Conservation (phyloP, 805 yeast species). For the Clavispora vitiphila region DNA sequence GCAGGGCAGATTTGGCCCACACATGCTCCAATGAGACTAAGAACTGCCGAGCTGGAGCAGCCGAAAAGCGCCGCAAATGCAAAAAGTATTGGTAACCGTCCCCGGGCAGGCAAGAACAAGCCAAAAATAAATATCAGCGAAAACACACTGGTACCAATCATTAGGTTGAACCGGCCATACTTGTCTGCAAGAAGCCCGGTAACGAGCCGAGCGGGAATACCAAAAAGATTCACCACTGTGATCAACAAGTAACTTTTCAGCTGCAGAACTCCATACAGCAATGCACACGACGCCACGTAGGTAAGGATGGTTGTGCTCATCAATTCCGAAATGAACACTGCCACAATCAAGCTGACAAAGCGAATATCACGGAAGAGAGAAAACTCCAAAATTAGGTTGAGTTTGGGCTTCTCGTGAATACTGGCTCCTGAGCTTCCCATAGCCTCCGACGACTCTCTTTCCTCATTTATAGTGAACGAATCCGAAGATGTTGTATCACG, state of each 20-base stretch:
- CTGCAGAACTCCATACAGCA: slow-evolving; percentile 42
- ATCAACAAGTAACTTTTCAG: slow-evolving; percentile 42
- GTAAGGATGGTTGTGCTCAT: slow-evolving; percentile 45
- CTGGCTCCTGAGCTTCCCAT: neutral
- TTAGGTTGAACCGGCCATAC: slow-evolving; percentile 50
- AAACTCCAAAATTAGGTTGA: slow-evolving; percentile 17
- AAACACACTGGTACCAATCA: slow-evolving; percentile 26
- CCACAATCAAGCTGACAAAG: slow-evolving; percentile 38
- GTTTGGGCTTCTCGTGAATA: neutral
- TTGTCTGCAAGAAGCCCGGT: slow-evolving; percentile 29
- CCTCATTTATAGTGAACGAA: neutral
- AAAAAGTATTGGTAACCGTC: slow-evolving; percentile 9
- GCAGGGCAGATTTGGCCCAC: slow-evolving; percentile 8
- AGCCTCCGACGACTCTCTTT: neutral
- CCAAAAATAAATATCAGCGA: slow-evolving; percentile 31
- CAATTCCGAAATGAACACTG: slow-evolving; percentile 42
- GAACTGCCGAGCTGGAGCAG: slow-evolving; percentile 3
- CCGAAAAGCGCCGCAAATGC: slow-evolving; percentile 5
- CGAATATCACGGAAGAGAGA: slow-evolving; percentile 38
- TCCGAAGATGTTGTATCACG: too few species aligned
- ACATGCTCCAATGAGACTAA: slow-evolving; percentile 6
- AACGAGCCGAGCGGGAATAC: slow-evolving; percentile 31
- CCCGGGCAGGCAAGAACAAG: slow-evolving; percentile 24
- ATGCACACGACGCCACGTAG: slow-evolving; percentile 49
- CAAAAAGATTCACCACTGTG: slow-evolving; percentile 43